These are phyloP conservation scores for Cornus florida DNA, from an alignment of 148 eudicot genomes.

Conservation along the genomic window DNA sequence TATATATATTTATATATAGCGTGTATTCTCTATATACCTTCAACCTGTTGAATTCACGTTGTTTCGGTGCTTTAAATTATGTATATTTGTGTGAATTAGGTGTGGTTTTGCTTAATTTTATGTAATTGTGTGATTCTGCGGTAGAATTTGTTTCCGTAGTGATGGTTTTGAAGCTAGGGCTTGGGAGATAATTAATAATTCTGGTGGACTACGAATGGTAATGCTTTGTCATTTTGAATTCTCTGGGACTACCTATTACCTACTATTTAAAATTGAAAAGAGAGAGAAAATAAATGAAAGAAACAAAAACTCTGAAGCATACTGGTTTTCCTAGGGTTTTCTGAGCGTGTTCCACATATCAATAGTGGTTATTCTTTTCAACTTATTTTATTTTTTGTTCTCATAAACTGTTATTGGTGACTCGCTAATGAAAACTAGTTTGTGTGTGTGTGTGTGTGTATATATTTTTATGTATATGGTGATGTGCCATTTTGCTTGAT, in stretches of 20 bases:
- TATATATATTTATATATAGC: not conserved
- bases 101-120: not conserved
- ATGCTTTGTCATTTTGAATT: not conserved
- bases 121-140: not conserved
- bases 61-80: slow-evolving; percentile 7
- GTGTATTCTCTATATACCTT: not conserved
- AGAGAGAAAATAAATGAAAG: no score
- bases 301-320: not conserved
- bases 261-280: not conserved
- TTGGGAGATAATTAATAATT: not conserved
- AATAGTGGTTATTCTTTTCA: not conserved
- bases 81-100: slow-evolving; percentile 6
- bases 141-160: not conserved
- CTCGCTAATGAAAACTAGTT: not conserved
- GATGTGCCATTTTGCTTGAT: no score
- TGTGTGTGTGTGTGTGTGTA: not conserved
- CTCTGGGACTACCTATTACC: not conserved
- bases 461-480: no score
- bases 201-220: not conserved
- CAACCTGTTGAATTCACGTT: not conserved
- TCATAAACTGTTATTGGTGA: not conserved
- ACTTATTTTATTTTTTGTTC: not conserved
- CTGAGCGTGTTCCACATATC: not conserved
- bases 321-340: slow-evolving; percentile 3
- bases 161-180: slow-evolving; percentile 3